Percentiles rank a stretch among this genome's conserved stretches.
These are phyloP conservation scores for Pelagophyceae sp. DNA, from an alignment of 352 stramenopile genomes.

Conservation along the genomic window DNA sequence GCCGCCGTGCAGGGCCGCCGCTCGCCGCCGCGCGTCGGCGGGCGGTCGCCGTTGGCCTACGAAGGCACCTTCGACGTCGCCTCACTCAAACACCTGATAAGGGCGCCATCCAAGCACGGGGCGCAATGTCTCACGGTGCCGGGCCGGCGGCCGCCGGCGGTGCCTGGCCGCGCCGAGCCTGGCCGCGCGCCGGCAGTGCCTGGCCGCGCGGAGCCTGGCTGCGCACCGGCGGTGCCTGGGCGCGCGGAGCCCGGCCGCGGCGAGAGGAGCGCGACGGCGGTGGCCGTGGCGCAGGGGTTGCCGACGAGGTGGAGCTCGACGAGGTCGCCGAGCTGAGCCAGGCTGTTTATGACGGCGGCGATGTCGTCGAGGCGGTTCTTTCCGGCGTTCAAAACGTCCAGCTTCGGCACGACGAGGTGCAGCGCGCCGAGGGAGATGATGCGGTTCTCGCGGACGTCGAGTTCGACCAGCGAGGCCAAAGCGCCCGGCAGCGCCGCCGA, in stretches of 20 bases:
- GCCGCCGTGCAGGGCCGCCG: background rate
- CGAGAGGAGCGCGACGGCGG: background rate
- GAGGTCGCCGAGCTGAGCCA: background rate
- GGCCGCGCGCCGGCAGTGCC: background rate
- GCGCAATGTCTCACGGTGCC: no score
- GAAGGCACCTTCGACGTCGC: no score
- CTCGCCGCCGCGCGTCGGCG: background rate
- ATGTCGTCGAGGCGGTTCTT: conserved; percentile 15
- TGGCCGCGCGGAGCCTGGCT: background rate
- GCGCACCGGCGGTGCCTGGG: no score
- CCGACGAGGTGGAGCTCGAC: conserved; percentile 10
- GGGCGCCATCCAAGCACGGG: no score
- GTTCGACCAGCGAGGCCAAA: background rate
- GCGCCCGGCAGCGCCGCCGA: background rate
- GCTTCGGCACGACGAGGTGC: background rate
- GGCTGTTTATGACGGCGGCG: background rate
- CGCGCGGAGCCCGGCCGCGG: background rate
- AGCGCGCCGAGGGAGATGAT: background rate
- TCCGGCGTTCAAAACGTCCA: background rate
- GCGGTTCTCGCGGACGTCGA: background rate
- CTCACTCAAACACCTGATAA: no score
- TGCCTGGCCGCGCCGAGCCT: background rate
- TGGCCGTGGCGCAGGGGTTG: conserved; percentile 14
- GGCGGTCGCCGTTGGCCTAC: background rate
- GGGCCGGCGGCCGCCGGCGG: no score